These are phyloP conservation scores for Sporodiniella umbellata DNA, from an alignment of 371 early-diverging fungal genomes.

Conservation along the genomic window DNA sequence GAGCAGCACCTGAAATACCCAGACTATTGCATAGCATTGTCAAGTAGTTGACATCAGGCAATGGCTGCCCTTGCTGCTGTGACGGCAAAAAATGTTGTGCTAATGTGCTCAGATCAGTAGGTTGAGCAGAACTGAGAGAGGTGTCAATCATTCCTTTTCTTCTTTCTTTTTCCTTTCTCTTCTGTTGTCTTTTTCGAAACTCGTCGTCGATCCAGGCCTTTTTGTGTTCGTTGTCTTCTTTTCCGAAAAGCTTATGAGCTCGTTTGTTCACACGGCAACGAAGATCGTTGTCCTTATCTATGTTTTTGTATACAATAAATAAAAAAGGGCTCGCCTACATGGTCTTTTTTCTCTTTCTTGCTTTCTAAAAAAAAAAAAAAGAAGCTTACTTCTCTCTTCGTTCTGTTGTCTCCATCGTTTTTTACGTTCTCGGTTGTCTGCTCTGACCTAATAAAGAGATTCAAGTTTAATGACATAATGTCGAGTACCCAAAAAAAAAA, in stretches of 20 bases:
- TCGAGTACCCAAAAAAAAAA: constrained; percentile 4
- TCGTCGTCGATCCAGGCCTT: constrained; percentile 62
- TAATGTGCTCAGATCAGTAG: background rate
- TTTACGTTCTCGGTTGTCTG: constrained; percentile 73
- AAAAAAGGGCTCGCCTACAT: background rate
- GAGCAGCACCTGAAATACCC: constrained; percentile 31
- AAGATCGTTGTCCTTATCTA: constrained; percentile 68
- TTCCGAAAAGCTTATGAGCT: constrained; percentile 61
- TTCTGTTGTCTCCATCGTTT: constrained; percentile 73
- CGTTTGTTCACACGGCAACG: constrained; percentile 69
- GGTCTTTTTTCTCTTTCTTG: background rate
- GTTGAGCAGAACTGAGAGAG: constrained; percentile 11
- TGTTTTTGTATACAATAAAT: too few relatives aligned
- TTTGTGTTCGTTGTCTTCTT: constrained; percentile 49
- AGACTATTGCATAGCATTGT: constrained; percentile 44
- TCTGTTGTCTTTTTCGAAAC: constrained; percentile 57
- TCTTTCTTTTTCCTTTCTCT: constrained; percentile 58
- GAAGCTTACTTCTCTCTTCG: constrained; percentile 65
- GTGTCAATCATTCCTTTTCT: constrained; percentile 22
- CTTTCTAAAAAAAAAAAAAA: background rate
- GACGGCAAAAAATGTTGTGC: constrained; percentile 8
- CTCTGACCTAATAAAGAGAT: too few relatives aligned
- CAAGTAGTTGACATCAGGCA: constrained; percentile 33
- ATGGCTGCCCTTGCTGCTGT: constrained; percentile 5
- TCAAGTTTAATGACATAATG: background rate